phyloP scores from a whole-genome alignment of 345 rosid genomes.

The Excoecaria agallocha region DNA sequence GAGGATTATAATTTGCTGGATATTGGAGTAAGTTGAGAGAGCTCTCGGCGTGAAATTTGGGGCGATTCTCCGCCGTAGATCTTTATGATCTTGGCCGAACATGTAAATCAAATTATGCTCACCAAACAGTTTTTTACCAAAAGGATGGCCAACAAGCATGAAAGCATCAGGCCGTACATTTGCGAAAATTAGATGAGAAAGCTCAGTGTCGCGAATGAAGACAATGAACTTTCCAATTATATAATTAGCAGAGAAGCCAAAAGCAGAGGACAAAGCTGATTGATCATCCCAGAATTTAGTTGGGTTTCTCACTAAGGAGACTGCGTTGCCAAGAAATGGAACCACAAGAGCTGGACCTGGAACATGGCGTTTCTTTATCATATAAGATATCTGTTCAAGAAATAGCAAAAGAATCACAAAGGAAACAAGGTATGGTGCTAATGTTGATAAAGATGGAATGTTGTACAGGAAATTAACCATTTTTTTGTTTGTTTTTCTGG shows the following conservation, averaged over 20 bases:
- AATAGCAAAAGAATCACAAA: conserved; percentile 35
- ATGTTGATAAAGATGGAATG: neutral
- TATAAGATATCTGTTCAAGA: conserved; percentile 59
- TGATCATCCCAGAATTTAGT: conserved; percentile 73
- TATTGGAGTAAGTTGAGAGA: conserved; percentile 58
- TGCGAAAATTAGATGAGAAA: conserved; percentile 64
- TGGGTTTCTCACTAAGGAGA: conserved; percentile 49
- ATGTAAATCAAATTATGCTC: conserved; percentile 79
- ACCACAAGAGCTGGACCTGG: conserved; percentile 61
- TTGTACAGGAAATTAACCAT: neutral
- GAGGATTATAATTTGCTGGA: conserved; percentile 67
- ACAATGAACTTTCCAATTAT: conserved; percentile 63
- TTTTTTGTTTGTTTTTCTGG: neutral
- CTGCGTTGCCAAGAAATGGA: conserved; percentile 68
- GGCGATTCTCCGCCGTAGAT: conserved; percentile 72
- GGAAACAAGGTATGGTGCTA: conserved; percentile 34
- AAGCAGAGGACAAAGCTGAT: conserved; percentile 30
- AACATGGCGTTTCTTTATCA: conserved; percentile 47
- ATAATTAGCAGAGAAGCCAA: conserved; percentile 68
- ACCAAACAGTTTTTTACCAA: conserved; percentile 82
- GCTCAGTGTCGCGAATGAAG: conserved; percentile 57
- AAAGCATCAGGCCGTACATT: conserved; percentile 86
- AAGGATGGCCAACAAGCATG: conserved; percentile 71
- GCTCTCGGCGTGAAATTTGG: conserved; percentile 81
- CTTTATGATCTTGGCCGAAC: conserved; percentile 82